Base-by-base conservation (phyloP, 2,329 filamentous ascomycete genomes). In the Arthrinium phaeospermum region DNA sequence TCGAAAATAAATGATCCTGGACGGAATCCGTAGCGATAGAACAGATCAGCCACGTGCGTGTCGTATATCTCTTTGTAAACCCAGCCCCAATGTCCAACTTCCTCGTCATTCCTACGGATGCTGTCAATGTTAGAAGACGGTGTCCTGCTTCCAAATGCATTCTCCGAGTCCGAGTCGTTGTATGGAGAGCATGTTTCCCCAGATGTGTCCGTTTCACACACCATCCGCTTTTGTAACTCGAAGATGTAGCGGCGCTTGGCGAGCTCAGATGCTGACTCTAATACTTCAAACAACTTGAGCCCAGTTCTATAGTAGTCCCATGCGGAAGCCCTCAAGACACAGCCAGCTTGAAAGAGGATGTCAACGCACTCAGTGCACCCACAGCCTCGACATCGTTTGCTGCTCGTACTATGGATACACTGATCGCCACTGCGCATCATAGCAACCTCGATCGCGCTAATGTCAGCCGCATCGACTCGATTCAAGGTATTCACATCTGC, bases 221-320 rank as follows among this genome's bases (percentile, higher is more conserved):
- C 1, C 8, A 41, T 41, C 37, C 37, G 37, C 37, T 22, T 5
- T 57, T 57, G 51, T 13, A 68, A 37, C 16, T 57, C 37, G 34
- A 57, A 68, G 4, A 71, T 22, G 61, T 71, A 71, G 14, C 30
- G 70, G n/a, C 70, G 70, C 19, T 64, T 67, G 7, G 70, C 70
- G 45, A 71, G 46, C 64, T 71, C 64, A 10, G 70, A 71, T 51
- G 70, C 70, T 41, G 27, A 3, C 19, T 7, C 12, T 7, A 71
- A 13, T 41, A 71, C 3, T 6, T 44, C 45, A 22, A 4, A 0
- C 14, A 57, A 34, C 13, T 3, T 57, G 51, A 10, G 4, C 22
- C 16, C 27, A 0, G 1, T 16, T 6, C 30, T 6, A 30, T 34
- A 8, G 4, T 14, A 0, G 6, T n/a, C 19, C 10, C 14, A 30